Evolutionary conservation across 2,329 filamentous ascomycete genomes (phyloP), one percentile per base, ranked within the genome.

Genomic region (Fusarium avenaceum): DNA sequence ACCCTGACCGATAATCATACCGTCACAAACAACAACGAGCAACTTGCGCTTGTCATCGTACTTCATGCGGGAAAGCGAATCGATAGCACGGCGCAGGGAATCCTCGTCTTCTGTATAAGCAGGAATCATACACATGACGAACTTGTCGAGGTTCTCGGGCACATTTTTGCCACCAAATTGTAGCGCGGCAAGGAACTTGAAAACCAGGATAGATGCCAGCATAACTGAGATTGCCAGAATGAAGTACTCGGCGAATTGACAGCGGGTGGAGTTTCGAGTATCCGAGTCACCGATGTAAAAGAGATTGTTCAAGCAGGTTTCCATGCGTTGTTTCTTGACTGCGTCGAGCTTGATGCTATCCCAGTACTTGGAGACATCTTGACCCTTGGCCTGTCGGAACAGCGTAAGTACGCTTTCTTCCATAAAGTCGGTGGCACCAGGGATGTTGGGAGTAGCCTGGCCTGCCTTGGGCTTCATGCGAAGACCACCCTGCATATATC

Each of bases 31-130:
- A 65, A 99, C 86, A 70, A 97, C 89, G 26, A 99, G 84, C 14
- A 99, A 86, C 84, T 99, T 99, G 76, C 96, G 93, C 84, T 99
- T 99, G 78, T 99, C 95, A 75, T 99, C 96, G 76, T 99, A 99
- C 71, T 90, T 90, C 94, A 97, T 97, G 64, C 94, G 88, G 28
- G 96, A 94, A 61, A 93, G 92, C 1, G 96, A 99, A 78, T 99
- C 96, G 73, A 99, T 97, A 61, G 96, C 96, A 84, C 95, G 94
- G 56, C 96, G 93, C 26, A 99, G 86, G 35, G 95, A 98, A 1
- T 99, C 96, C 79, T 99, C 96, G 76, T 98, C 96, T 83, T 99
- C 96, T 1, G 96, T 99, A 76, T 99, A 99, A 2, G 94, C 96
- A 0, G 96, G 96, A 63, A 99, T 95, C 79, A 97, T 96, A 76